Percentiles rank a stretch among this genome's conserved stretches.
These are phyloP conservation scores for Biscogniauxia sp. DNA, from an alignment of 2,329 filamentous ascomycete species.

Conservation along the genomic window DNA sequence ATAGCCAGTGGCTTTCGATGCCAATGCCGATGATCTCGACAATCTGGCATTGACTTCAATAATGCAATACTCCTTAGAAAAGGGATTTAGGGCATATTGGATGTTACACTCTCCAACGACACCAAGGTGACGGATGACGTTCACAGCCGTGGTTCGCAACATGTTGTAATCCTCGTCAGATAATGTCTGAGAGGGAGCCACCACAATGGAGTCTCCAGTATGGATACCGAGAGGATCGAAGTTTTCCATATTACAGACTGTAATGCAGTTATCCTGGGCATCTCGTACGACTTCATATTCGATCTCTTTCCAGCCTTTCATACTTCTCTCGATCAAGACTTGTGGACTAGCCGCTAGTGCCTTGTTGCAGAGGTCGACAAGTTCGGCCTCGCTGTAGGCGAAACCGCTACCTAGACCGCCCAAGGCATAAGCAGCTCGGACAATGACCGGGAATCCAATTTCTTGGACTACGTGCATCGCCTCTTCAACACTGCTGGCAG, in stretches of 20 bases:
- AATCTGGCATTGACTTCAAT: conserved; percentile 98
- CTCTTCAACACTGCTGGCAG: conserved; percentile 84
- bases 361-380: conserved; percentile 87
- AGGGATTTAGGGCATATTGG: conserved; percentile 94
- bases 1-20: conserved; percentile 96
- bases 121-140: conserved; percentile 93
- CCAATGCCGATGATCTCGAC: conserved; percentile 90
- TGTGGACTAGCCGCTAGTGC: conserved; percentile 94
- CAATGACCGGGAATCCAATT: conserved; percentile 96
- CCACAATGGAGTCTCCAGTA: conserved; percentile 96
- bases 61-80: conserved; percentile 95
- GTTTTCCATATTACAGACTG: conserved; percentile 99
- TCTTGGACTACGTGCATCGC: conserved; percentile 82
- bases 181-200: conserved; percentile 93
- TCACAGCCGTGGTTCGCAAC: conserved; percentile 94
- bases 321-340: conserved; percentile 93
- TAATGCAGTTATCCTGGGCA: conserved; percentile 96
- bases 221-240: conserved; percentile 98
- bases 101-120: conserved; percentile 99
- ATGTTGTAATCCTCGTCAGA: conserved; percentile 99
- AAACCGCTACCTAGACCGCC: conserved; percentile 95
- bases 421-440: conserved; percentile 92
- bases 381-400: conserved; percentile 79
- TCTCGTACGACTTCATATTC: conserved; percentile 98
- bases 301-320: conserved; percentile 99